Evolutionary conservation across 495 filamentous ascomycete genomes (phyloP), one percentile per base, ranked within the genome.

Genomic region (Aspergillus nidulans): DNA sequence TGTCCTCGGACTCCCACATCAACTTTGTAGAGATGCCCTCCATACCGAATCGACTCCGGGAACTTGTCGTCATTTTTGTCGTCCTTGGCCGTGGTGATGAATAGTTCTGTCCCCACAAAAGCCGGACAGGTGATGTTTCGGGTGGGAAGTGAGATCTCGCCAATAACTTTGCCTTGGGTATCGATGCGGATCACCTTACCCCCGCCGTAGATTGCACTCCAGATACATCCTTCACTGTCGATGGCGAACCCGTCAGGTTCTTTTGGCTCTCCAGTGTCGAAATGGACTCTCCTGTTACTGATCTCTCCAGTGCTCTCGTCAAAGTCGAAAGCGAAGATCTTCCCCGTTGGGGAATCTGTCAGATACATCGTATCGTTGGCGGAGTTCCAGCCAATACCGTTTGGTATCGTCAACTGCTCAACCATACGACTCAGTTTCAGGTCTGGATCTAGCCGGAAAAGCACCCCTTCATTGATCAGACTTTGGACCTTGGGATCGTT

Each of bases 311-410:
- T 82, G 5, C 63, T 65, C 4, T 76, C 69, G 64, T 87, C 77
- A 68, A 86, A 96, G 68, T 91, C 86, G 69, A 85, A 94, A 24
- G 85, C 84, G 50, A 77, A 83, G 59, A 96, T 88, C 52, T 78
- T 79, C 36, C 77, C 78, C n/a, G 79, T 83, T 32, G 85, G 85
- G 18, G 89, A 86, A 75, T 96, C 84, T 39, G 85, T 90, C 68
- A 91, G 87, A 75, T 89, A 95, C 81, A 92, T 87, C 40, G 79
- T 92, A 65, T 83, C 86, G 59, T 82, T 74, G 61, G 89, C 83
- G 15, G 73, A 72, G 41, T 78, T 83, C 79, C 86, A 96, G 52
- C 85, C 85, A 36, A 92, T 84, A 46, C 88, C 85, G 69, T 97
- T 96, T 44, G 92, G 91, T 60, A 96, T 95, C n/a, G 79, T 85